A percentile compares a stretch with the other conserved stretches of the same genome.
phyloP scores from a whole-genome alignment of 164 flowering plant species.

The Magnolia officinalis region DNA sequence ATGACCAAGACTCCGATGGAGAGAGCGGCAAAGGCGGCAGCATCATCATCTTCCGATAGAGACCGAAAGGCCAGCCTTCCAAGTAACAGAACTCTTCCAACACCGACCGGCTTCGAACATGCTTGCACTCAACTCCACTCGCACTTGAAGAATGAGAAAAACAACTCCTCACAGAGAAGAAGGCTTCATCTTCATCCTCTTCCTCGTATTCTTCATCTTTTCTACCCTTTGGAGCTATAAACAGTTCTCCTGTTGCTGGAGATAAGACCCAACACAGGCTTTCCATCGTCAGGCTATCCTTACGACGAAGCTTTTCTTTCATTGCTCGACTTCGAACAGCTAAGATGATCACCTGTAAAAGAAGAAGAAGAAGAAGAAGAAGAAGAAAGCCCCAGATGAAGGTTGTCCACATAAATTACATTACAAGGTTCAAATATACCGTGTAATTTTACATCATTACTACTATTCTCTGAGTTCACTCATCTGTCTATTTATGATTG shows the following conservation, averaged over 20 bases:
- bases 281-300: constrained; percentile 25
- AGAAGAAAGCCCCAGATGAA: background rate
- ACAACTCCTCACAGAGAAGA: constrained; percentile 38
- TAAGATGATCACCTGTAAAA: constrained; percentile 48
- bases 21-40: constrained; percentile 88
- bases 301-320: constrained; percentile 54
- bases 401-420: too few species aligned
- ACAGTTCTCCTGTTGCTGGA: constrained; percentile 34
- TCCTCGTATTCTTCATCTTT: constrained; percentile 3
- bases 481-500: too few species aligned
- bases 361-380: background rate
- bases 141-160: constrained; percentile 31
- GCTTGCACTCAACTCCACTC: constrained; percentile 25
- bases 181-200: constrained; percentile 24
- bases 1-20: constrained; percentile 83
- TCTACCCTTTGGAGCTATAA: constrained; percentile 18
- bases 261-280: constrained; percentile 46
- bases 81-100: constrained; percentile 55
- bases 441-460: too few species aligned
- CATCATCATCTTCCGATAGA: constrained; percentile 53
- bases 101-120: constrained; percentile 34
- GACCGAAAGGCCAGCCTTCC: constrained; percentile 93
- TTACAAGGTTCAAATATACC: too few species aligned
- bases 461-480: too few species aligned
- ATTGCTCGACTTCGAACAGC: constrained; percentile 51